Percentiles rank a stretch among this genome's conserved stretches.
Conservation (phyloP, 495 filamentous ascomycete genomes). For the Penicillium pancosmium region DNA sequence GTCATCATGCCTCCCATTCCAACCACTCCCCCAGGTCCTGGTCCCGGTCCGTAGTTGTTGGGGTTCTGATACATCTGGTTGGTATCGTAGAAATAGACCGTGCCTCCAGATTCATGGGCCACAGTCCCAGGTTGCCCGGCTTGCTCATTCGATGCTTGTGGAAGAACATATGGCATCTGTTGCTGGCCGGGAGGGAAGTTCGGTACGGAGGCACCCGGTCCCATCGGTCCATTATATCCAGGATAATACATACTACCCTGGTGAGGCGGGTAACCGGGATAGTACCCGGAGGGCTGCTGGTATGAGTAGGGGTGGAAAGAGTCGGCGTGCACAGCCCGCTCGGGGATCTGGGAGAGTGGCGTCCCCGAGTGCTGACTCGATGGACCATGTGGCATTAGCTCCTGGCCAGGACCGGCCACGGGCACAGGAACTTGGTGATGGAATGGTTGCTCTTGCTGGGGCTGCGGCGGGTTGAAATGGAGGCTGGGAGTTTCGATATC, state of each 20-base stretch:
- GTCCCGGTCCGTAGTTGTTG: constrained; percentile 51
- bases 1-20: constrained; percentile 84
- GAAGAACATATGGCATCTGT: constrained; percentile 44
- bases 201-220: constrained; percentile 55
- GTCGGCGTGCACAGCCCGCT: constrained; percentile 88
- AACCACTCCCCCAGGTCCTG: constrained; percentile 58
- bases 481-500: constrained; percentile 88
- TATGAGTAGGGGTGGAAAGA: constrained; percentile 83
- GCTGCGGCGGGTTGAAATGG: constrained; percentile 69
- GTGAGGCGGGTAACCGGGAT: constrained; percentile 56
- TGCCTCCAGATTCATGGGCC: constrained; percentile 90
- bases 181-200: constrained; percentile 55
- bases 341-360: constrained; percentile 91
- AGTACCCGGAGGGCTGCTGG: constrained; percentile 63
- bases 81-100: constrained; percentile 91
- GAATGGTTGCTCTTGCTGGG: constrained; percentile 80
- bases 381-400: constrained; percentile 65
- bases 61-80: constrained; percentile 62
- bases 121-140: constrained; percentile 67
- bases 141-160: constrained; percentile 49
- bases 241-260: constrained; percentile 56
- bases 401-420: constrained; percentile 57
- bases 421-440: constrained; percentile 85
- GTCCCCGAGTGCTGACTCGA: constrained; percentile 81
- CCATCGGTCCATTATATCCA: constrained; percentile 49